Evolutionary conservation across 371 early-diverging fungal genomes (phyloP), one percentile per base, ranked within the genome.

Genomic region (Apophysomyces variabilis): DNA sequence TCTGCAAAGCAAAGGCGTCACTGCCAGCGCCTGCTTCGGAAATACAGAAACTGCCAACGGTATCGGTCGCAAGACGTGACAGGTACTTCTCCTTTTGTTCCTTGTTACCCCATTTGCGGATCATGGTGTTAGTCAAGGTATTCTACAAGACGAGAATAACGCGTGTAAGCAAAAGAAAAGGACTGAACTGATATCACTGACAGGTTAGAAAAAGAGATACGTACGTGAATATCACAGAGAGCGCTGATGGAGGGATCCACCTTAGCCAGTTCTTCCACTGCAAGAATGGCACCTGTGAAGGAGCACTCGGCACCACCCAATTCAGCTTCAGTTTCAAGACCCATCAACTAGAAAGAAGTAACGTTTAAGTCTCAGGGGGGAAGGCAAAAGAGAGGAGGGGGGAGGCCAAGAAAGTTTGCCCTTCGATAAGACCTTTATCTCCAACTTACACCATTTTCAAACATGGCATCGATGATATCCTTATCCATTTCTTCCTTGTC

Each of bases 1-100:
- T 95, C 76, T 92, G 87, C 37, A 99, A 90, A 32, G 98, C 95
- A 85, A 99, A 99, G 21, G 99, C 98, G 75, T 99, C 99, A 60
- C 90, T 89, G 61, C 99, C 99, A 36, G 96, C 89, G 16, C 90
- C 92, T 39, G 96, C 91, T 78, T 99, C 99, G 35, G 95, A 92
- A 63, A 99, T 87, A 80, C 96, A 92, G 87, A 99, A 99, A 80
- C 92, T 95, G 44, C 98, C 98, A 38, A 98, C 88, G 71, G 89
- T 74, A 66, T 92, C 90, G 32, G 91, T 88, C 21, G 97, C 93
- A 35, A 97, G 87, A 66, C 83, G 85, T 21, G 98, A 87, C 58
- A 97, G 79, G 79, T 95, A 99, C 68, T 93, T 92, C 60, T 91
- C 77, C 82, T 96, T 88, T 61, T 93, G 84, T 1, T 87, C 87